Percentiles rank a stretch among this genome's conserved stretches.
phyloP scores from a whole-genome alignment of 2,329 filamentous ascomycete species.

The Raffaelea ambrosiae region DNA sequence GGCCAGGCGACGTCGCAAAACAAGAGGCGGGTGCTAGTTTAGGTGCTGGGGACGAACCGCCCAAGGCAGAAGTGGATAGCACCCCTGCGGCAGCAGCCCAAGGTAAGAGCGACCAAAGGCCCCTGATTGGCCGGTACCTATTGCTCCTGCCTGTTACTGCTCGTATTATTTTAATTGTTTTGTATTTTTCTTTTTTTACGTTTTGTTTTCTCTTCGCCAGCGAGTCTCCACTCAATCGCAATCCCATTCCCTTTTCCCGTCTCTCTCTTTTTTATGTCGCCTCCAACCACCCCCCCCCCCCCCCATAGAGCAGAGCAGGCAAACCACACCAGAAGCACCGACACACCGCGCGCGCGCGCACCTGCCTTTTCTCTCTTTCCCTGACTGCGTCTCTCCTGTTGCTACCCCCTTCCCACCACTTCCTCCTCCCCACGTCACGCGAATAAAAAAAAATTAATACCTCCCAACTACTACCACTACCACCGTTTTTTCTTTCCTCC shows the following conservation, averaged over 20 bases:
- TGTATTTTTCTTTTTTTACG: conserved; percentile 7
- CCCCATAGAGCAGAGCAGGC: background rate
- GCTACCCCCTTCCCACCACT: background rate
- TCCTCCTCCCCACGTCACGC: conserved; percentile 12
- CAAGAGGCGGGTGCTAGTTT: too few species aligned
- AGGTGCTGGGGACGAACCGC: background rate
- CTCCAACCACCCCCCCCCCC: background rate
- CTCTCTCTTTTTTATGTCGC: background rate
- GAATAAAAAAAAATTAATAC: conserved; percentile 8
- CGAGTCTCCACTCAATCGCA: conserved; percentile 1
- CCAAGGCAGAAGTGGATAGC: background rate
- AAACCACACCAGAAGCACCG: too few species aligned
- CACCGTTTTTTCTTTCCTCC: background rate
- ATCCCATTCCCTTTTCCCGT: conserved; percentile 5
- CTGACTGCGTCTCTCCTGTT: too few species aligned
- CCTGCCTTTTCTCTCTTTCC: conserved; percentile 1
- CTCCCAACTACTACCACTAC: conserved; percentile 2
- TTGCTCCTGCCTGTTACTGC: background rate
- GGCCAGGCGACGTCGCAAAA: too few species aligned
- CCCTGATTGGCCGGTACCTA: conserved; percentile 1
- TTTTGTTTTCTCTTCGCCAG: conserved; percentile 5
- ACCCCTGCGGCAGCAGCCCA: background rate
- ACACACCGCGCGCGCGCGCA: conserved; percentile 8
- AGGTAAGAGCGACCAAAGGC: background rate
- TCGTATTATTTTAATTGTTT: background rate